Base-by-base conservation (phyloP, 176 grass and related monocot genomes). In the Coix lacrymajobi region DNA sequence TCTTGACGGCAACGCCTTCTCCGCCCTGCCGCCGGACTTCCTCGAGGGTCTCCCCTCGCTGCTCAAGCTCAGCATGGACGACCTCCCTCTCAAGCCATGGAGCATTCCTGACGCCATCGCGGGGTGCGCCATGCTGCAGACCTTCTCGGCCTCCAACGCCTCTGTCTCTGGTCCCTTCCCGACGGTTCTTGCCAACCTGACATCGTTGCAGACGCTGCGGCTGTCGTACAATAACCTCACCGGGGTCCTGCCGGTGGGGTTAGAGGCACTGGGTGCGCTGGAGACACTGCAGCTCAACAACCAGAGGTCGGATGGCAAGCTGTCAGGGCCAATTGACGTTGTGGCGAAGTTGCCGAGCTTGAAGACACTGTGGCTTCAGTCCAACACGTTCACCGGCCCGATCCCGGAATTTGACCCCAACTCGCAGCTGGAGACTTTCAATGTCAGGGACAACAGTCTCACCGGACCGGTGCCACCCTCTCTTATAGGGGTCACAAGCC, bases 381-480 rank as follows among this genome's bases (percentile, higher is more conserved):
- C 95, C 29, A 97, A 97, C 57, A 64, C 8, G 7, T 97, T 97
- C 80, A 89, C 81, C 0, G 95, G 95, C 46, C 88, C 86, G 8
- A 97, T 97, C 60, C 95, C 95, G 0, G 90, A 97, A 65, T 85
- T 91, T 10, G 87, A 80, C 37, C 7, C 69, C 24, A 54, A 85
- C 68, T 84, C 41, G 0, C 82, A 78, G 64, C 90, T 97, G 41
- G 74, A 76, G 19, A 72, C 79, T 1, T 97, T 97, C 84, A 88
- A 91, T 78, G 88, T 92, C 34, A 85, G 92, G 39, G 92, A 97
- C 88, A 97, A 97, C 81, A 51, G 51, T 43, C 88, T 97, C 61
- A 94, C 88, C 0, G 95, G 92, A 44, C 36, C 92, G 17, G 81
- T 97, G 34, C 90, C 88, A 43, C 11, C 69, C 13, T 97, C 92